These are phyloP conservation scores for Symbiodinium natans DNA, from an alignment of 73 alveolate species.

Conservation along the genomic window DNA sequence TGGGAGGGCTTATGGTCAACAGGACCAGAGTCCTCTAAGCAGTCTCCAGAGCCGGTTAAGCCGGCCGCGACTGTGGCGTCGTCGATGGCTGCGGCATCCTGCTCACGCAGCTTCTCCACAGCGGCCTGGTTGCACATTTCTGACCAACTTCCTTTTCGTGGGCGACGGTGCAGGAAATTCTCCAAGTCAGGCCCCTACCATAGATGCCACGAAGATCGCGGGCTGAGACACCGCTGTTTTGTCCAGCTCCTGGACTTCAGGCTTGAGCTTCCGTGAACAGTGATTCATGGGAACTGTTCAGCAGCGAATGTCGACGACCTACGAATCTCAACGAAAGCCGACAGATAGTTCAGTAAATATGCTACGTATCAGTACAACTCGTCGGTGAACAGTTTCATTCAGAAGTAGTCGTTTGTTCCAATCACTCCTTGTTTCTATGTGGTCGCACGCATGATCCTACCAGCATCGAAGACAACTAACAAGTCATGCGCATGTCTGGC, in stretches of 20 bases:
- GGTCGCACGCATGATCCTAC: too few relatives aligned
- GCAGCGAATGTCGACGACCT: too few relatives aligned
- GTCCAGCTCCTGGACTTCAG: conserved; percentile 41
- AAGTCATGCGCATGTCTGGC: background rate
- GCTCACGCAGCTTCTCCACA: conserved; percentile 65
- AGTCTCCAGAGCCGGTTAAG: too few relatives aligned
- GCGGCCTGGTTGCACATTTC: conserved; percentile 21
- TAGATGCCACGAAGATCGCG: conserved; percentile 90
- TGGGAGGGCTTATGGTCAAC: too few relatives aligned
- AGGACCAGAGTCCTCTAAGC: too few relatives aligned
- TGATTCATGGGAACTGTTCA: too few relatives aligned
- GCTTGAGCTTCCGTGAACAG: background rate
- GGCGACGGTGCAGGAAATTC: too few relatives aligned
- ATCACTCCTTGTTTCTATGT: background rate
- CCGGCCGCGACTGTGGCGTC: conserved; percentile 76
- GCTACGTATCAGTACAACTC: background rate
- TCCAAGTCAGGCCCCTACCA: conserved; percentile 14
- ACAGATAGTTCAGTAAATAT: too few relatives aligned
- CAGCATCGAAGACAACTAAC: too few relatives aligned
- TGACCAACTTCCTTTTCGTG: too few relatives aligned
- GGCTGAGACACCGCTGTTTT: conserved; percentile 88
- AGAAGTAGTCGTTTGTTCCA: background rate
- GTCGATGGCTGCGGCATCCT: conserved; percentile 53
- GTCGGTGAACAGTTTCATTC: background rate
- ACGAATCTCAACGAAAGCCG: too few relatives aligned